A percentile compares a stretch with the other conserved stretches of the same genome.
These are phyloP conservation scores for Taphrina flavorubra DNA, from an alignment of 1,139 yeast species.

Conservation along the genomic window DNA sequence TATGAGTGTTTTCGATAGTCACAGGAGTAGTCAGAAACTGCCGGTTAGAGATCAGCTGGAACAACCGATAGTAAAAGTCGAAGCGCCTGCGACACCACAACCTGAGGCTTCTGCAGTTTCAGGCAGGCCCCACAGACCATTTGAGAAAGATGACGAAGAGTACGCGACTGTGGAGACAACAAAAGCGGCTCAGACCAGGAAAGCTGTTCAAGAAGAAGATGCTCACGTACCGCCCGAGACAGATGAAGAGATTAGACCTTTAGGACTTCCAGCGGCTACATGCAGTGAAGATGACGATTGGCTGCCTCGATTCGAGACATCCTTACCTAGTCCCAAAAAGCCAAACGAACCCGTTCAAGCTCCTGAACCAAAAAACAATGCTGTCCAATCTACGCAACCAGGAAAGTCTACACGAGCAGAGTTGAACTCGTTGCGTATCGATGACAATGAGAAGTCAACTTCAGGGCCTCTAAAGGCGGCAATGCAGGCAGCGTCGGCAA, in stretches of 20 bases:
- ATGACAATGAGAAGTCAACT: background rate
- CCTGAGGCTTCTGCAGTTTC: too few species aligned
- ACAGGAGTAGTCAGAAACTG: background rate
- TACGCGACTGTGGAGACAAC: too few species aligned
- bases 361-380: background rate
- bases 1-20: constrained; percentile 11
- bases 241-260: background rate
- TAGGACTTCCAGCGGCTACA: background rate
- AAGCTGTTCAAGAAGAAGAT: too few species aligned
- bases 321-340: background rate
- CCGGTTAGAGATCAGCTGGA: background rate
- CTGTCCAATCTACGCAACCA: background rate
- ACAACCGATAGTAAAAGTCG: constrained; percentile 1
- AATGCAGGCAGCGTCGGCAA: constrained; percentile 40
- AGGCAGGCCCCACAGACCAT: too few species aligned
- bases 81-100: constrained; percentile 24
- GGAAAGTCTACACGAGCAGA: background rate
- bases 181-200: too few species aligned
- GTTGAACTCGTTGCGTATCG: background rate
- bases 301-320: constrained; percentile 21
- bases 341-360: background rate
- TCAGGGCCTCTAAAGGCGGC: constrained; percentile 33
- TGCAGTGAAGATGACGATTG: constrained; percentile 23
- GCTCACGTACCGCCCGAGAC: too few species aligned
- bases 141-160: too few species aligned